Base-by-base conservation (phyloP, 257 asterid genomes). In the Verbascum thapsus region DNA sequence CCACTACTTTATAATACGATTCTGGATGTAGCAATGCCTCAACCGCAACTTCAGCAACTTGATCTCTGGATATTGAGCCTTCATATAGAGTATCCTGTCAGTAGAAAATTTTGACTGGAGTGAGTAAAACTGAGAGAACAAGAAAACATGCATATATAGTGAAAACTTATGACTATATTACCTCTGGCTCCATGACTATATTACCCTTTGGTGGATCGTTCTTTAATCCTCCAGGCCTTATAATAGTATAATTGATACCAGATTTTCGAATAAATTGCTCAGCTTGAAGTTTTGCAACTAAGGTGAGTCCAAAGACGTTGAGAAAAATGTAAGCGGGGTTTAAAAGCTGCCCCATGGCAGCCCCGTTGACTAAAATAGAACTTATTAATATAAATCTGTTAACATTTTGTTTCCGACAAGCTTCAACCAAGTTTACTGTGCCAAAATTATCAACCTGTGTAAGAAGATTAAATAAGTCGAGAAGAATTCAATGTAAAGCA, bases 231-330 rank as follows among this genome's bases (percentile, higher is more conserved):
- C 97, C 99, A 3, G 99, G 99, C 76, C 99, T 80, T 38, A 92
- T 70, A 15, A 92, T 89, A 5, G 99, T 87, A 81, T 92, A 92
- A 77, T 92, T 83, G 69, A 92, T 89, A 48, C 99, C 99, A n/a
- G 97, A 87, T 71, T 76, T 92, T 66, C 95, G 77, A 48, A 89
- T 87, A 50, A 83, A 53, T 51, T 84, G 76, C 78, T 92, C 99
- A 8, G 99, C 97, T 78, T 87, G 96, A 66, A 92, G 99, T 87
- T 92, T 92, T 19, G 99, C 99, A 10, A 89, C 78, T 54, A 92
- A 73, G 48, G 84, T 80, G 43, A 92, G 90, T 18, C 99, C 99
- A 45, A 92, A 74, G 13, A 85, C 88, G 11, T 92, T 92, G 67
- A 92, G 96, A 64, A 92, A 72, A 53, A 92, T 82, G 80, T 92